phyloP scores from a whole-genome alignment of 305 asterid species.

The Rubia balearica region DNA sequence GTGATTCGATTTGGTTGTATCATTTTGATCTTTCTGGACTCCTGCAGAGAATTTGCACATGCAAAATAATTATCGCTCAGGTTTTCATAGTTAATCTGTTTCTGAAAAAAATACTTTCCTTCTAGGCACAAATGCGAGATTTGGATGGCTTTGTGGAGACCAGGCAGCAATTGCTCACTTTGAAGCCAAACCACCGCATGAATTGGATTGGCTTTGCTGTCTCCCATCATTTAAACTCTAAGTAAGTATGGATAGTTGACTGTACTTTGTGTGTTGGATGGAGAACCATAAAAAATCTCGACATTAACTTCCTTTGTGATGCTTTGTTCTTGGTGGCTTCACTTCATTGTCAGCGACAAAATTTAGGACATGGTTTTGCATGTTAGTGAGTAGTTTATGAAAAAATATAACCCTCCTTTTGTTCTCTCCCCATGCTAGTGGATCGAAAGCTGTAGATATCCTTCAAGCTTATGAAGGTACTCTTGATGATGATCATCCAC shows the following conservation, averaged over 20 bases:
- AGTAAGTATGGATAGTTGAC: conserved; percentile 34
- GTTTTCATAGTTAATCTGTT: neutral
- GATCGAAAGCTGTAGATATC: conserved; percentile 85
- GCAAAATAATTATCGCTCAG: neutral
- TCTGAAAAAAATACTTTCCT: conserved; percentile 6
- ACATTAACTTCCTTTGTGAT: conserved; percentile 7
- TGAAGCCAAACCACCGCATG: conserved; percentile 98
- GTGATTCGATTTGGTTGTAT: too few species aligned
- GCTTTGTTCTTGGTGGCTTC: conserved; percentile 6
- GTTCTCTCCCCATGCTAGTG: conserved; percentile 35
- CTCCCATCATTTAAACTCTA: conserved; percentile 79
- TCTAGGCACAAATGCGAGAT: conserved; percentile 98
- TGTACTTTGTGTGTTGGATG: neutral
- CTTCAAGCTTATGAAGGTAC: conserved; percentile 99
- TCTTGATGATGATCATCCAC: conserved; percentile 94
- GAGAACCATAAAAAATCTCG: neutral
- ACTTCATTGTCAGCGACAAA: neutral
- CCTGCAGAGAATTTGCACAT: neutral
- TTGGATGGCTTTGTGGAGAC: conserved; percentile 95
- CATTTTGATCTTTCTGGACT: neutral
- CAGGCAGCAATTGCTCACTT: conserved; percentile 85
- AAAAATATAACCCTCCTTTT: conserved; percentile 9
- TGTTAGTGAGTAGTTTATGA: neutral
- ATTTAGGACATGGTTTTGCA: neutral
- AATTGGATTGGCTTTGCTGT: conserved; percentile 99